Conservation (phyloP, 2,329 filamentous ascomycete genomes). For the Fusarium zealandicum region DNA sequence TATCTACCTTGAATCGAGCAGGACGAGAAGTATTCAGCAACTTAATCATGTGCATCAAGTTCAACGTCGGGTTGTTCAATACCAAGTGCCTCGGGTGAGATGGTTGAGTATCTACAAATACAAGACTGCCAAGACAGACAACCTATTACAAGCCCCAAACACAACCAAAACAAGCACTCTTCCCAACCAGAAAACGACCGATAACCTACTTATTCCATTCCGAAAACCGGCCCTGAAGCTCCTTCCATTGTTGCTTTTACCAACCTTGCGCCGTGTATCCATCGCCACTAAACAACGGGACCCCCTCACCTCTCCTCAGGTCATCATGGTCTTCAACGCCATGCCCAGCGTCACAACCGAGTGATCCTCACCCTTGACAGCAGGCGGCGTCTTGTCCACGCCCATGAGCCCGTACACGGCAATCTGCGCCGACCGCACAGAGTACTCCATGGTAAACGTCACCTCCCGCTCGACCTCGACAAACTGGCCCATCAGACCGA, state of each 20-base stretch:
- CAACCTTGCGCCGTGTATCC: constrained; percentile 5
- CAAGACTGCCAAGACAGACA: too few species aligned
- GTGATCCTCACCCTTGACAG: constrained; percentile 37
- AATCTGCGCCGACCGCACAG: constrained; percentile 38
- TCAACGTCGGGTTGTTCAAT: too few species aligned
- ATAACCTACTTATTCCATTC: too few species aligned
- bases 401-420: constrained; percentile 38
- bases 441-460: constrained; percentile 43
- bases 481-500: constrained; percentile 41
- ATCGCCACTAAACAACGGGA: background rate
- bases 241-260: constrained; percentile 6
- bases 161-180: background rate
- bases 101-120: too few species aligned
- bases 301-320: background rate
- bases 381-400: constrained; percentile 31
- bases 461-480: constrained; percentile 40
- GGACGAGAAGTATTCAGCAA: too few species aligned
- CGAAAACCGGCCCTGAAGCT: too few species aligned
- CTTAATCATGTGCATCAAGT: too few species aligned
- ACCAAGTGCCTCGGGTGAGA: too few species aligned
- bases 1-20: too few species aligned
- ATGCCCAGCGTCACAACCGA: constrained; percentile 34
- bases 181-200: background rate
- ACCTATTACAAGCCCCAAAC: background rate
- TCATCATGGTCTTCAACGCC: constrained; percentile 42